phyloP scores from a whole-genome alignment of 441 rosid genomes.

The Aquilaria agallochum region DNA sequence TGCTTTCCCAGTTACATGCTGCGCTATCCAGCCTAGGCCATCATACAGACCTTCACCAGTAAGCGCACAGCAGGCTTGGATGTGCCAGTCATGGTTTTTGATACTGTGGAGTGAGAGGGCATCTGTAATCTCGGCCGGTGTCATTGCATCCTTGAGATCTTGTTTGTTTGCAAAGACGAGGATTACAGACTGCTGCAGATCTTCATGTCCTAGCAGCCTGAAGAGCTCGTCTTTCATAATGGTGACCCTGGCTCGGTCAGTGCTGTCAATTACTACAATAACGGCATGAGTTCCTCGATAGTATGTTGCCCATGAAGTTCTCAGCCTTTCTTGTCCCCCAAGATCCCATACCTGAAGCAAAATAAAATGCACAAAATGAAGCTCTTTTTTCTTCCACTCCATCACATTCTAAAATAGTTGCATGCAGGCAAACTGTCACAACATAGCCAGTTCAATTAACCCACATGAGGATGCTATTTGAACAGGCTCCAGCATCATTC shows the following conservation, averaged over 20 bases:
- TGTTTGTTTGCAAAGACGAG: conserved; percentile 96
- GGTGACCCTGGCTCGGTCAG: conserved; percentile 78
- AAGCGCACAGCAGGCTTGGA: conserved; percentile 89
- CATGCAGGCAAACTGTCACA: too few relatives aligned
- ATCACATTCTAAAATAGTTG: too few relatives aligned
- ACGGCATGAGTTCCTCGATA: conserved; percentile 95
- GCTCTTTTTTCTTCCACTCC: too few relatives aligned
- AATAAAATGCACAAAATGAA: too few relatives aligned
- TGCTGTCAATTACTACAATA: conserved; percentile 83
- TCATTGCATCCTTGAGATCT: conserved; percentile 94
- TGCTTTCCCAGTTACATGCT: conserved; percentile 81
- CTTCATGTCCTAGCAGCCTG: conserved; percentile 73
- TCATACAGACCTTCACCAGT: conserved; percentile 90
- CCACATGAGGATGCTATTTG: too few relatives aligned
- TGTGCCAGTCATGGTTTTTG: conserved; percentile 98
- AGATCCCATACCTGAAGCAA: conserved; percentile 83
- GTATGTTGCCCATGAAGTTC: conserved; percentile 95
- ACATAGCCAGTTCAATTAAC: too few relatives aligned
- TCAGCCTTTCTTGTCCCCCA: conserved; percentile 90
- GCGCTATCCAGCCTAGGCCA: conserved; percentile 94
- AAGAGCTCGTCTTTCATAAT: conserved; percentile 87
- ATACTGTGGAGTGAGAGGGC: conserved; percentile 91
- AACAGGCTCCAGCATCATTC: too few relatives aligned
- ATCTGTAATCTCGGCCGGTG: conserved; percentile 89
- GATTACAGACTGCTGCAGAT: conserved; percentile 68